Evolutionary conservation across 2,329 filamentous ascomycete genomes (phyloP).

Genomic region (Pyrenophora graminea): DNA sequence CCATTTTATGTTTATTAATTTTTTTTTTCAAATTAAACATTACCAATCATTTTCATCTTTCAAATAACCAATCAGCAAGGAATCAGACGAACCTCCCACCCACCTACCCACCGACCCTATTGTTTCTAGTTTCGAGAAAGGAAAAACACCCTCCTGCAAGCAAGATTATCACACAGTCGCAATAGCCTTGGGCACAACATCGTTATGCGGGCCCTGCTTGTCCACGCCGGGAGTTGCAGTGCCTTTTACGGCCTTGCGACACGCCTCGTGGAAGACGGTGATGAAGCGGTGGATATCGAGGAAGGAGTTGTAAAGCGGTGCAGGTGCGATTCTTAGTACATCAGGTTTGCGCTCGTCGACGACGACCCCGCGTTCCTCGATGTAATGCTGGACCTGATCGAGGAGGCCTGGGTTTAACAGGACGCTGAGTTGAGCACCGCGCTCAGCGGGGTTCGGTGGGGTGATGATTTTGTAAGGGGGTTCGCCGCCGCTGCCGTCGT

Average conservation of each 20-base stretch:
- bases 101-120: too few species aligned
- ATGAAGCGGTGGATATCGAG: constrained; percentile 63
- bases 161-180: constrained; percentile 12
- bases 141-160: too few species aligned
- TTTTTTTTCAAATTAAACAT: too few species aligned
- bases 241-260: constrained; percentile 42
- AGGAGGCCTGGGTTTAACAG: constrained; percentile 69
- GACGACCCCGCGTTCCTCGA: constrained; percentile 72
- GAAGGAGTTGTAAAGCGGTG: constrained; percentile 82
- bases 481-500: constrained; percentile 20
- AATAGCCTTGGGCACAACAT: constrained; percentile 13
- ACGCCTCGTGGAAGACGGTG: constrained; percentile 57
- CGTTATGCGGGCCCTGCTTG: not conserved
- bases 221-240: not conserved
- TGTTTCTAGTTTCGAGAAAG: too few species aligned
- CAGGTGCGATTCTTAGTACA: constrained; percentile 81
- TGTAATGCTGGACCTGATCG: constrained; percentile 65
- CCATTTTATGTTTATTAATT: too few species aligned
- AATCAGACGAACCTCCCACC: too few species aligned
- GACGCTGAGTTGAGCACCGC: constrained; percentile 80
- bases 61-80: too few species aligned
- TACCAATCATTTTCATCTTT: too few species aligned
- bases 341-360: constrained; percentile 84
- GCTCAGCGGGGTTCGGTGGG: constrained; percentile 66
- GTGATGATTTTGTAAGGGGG: constrained; percentile 64